Base-by-base conservation (phyloP, 2,329 filamentous ascomycete genomes). In the Aspergillus texensis region DNA sequence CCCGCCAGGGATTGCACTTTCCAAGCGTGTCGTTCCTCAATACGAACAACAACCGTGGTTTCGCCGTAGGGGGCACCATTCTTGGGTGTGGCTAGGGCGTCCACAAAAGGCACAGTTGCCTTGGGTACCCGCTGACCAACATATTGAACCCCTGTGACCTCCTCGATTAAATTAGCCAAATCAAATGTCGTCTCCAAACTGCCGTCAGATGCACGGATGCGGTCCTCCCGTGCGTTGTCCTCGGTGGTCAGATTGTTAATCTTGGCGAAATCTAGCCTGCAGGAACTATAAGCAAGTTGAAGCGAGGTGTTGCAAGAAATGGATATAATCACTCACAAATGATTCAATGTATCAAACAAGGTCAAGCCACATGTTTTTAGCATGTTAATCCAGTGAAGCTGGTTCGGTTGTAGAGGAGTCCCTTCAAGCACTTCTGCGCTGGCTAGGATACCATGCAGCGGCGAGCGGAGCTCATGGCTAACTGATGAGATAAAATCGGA, bases 401-500 rank as follows among this genome's bases (percentile, higher is more conserved):
- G 77, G 46, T 79, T 76, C 4, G 75, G 70, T 57, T 78, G 77
- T 9, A 74, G 74, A 19, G 71, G 70, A 2, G 81, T 84, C 4
- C 82, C 81, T 4, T 79, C 75, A 4, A 86, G 68, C 10, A 85
- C 78, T 65, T 86, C 84, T 1, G 80, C 75, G 19, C 81, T 84
- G 1, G 81, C 83, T 14, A 82, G 72, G 30, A 81, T 79, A 32
- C 80, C 83, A 61, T 82, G 84, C 36, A 81, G 72, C 26, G 78
- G 84, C 41, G 72, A 80, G 5, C 83, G 75, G 11, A 86, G 74
- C 64, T 86, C 84, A 66, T 86, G 84, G 34, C 79, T 82, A 28
- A 86, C 82, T 0, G 80, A 82, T 0, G 81, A 80, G 14, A 86
- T 79, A 46, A 86, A 84, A 11, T 84, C 83, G 0, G 80, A 79